Evolutionary conservation across 257 asterid species (phyloP).

Genomic region (Nicotiana paniculata): DNA sequence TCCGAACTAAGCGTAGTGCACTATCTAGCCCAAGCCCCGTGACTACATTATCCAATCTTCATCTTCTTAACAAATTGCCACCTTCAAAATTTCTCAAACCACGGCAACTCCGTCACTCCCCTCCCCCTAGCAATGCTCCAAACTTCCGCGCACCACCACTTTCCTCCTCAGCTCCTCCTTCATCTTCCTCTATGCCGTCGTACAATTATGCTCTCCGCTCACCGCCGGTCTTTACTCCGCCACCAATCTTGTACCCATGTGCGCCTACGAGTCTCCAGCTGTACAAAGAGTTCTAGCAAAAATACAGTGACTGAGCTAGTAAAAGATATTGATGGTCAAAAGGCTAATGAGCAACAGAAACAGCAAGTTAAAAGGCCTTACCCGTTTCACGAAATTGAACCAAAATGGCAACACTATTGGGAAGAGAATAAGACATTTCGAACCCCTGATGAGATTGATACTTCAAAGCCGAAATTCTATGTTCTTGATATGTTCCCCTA

Average conservation of each 20-base stretch:
- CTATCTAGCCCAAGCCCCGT: background rate
- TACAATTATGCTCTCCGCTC: constrained; percentile 17
- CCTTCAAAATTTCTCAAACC: background rate
- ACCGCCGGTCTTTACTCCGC: constrained; percentile 14
- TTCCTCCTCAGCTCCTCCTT: constrained; percentile 26
- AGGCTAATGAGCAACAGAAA: constrained; percentile 1
- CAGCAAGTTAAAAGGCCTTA: constrained; percentile 56
- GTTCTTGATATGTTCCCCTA: constrained; percentile 99
- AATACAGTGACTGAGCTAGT: background rate
- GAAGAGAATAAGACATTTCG: constrained; percentile 75
- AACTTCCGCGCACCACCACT: constrained; percentile 22
- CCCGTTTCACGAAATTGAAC: constrained; percentile 82
- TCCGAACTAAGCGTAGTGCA: background rate
- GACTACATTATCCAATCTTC: constrained; percentile 9
- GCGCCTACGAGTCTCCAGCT: constrained; percentile 27
- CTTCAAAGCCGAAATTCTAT: constrained; percentile 85
- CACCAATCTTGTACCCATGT: constrained; percentile 16
- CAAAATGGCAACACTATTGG: constrained; percentile 94
- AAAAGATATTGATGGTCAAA: constrained; percentile 7
- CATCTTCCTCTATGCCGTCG: constrained; percentile 18
- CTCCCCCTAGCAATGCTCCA: constrained; percentile 39
- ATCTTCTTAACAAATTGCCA: background rate
- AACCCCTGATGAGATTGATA: constrained; percentile 84
- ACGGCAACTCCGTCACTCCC: background rate
- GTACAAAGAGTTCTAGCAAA: constrained; percentile 12